Base-by-base conservation (phyloP, 169 alveolate genomes). In the Cryptosporidium ubiquitum region DNA sequence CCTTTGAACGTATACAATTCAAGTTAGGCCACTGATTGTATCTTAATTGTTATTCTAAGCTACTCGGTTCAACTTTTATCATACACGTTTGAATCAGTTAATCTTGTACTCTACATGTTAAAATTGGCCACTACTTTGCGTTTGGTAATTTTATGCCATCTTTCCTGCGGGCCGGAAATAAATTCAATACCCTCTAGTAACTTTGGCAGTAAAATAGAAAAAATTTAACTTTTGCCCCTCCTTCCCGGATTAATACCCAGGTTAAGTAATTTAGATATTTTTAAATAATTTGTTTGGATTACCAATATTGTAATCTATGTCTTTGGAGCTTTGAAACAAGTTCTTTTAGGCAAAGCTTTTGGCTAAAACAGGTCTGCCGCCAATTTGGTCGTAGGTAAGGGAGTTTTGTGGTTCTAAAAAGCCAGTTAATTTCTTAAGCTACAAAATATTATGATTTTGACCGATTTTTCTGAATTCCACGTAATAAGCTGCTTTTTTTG, bases 111-210 rank as follows among this genome's bases (percentile, higher is more conserved):
- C 71, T 64, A 64, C 71, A 64, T 64, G 29, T 64, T 64, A 64
- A 64, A 31, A 31, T 31, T 64, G 42, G 42, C 49, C 51, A 64
- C 71, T 64, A 64, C 71, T 64, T 64, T 64, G 71, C 71, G 71
- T 64, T 64, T 29, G 71, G 49, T 64, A 64, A 64, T 64, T 31
- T 20, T 31, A 64, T 55, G 40, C 71, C 42, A 64, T 64, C 71
- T 64, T 64, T 64, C 51, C 71, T 64, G 71, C 71, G 71, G 71
- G 71, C 71, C 71, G 20, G 71, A 64, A 64, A 37, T 35, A 14
- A 31, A 20, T 31, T 7, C 31, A 31, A 64, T 64, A 64, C 52
- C 52, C 71, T 64, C 71, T 29, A 31, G 29, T 64, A 33, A 64
- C 52, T 64, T 64, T 64, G 52, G 71, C 71, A 64, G 71, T 33